phyloP scores from a whole-genome alignment of 352 stramenopile species.

The Phytophthora melonis region DNA sequence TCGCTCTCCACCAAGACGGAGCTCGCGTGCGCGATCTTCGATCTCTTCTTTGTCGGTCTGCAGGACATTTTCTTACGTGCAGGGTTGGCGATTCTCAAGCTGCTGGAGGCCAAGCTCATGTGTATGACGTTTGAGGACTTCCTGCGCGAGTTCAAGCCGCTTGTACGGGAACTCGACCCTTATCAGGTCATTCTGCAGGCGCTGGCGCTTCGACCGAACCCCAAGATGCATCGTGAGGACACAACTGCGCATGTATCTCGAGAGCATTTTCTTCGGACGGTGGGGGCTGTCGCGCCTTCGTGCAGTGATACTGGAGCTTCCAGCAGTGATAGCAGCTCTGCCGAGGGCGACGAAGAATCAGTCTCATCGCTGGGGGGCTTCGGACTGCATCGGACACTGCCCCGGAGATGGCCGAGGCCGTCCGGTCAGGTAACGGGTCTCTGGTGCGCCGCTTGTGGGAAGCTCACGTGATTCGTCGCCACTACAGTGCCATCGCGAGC shows the following conservation, averaged over 20 bases:
- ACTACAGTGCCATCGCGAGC: conserved; percentile 26
- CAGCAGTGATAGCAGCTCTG: conserved; percentile 41
- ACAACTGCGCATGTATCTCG: conserved; percentile 66
- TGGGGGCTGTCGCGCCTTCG: conserved; percentile 28
- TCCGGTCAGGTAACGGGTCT: conserved; percentile 48
- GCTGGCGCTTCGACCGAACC: conserved; percentile 61
- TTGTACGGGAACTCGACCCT: conserved; percentile 78
- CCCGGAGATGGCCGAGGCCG: conserved; percentile 54
- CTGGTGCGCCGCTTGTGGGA: conserved; percentile 58
- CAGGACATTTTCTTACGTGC: conserved; percentile 86
- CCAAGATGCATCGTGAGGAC: conserved; percentile 56
- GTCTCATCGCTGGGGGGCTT: conserved; percentile 52
- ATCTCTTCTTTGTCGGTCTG: conserved; percentile 85
- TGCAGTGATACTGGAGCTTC: conserved; percentile 28
- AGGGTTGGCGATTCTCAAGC: conserved; percentile 82
- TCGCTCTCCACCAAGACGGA: conserved; percentile 86
- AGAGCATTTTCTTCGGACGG: conserved; percentile 51
- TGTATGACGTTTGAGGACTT: conserved; percentile 89
- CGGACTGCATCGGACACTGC: conserved; percentile 69
- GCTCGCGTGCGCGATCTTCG: conserved; percentile 83
- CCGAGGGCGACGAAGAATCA: conserved; percentile 38
- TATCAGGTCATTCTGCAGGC: conserved; percentile 79
- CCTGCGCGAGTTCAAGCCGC: conserved; percentile 82
- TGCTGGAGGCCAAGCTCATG: conserved; percentile 82
- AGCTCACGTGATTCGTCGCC: conserved; percentile 46